These are phyloP conservation scores for Przewalskia tangutica DNA, from an alignment of 257 asterid genomes.

Conservation along the genomic window DNA sequence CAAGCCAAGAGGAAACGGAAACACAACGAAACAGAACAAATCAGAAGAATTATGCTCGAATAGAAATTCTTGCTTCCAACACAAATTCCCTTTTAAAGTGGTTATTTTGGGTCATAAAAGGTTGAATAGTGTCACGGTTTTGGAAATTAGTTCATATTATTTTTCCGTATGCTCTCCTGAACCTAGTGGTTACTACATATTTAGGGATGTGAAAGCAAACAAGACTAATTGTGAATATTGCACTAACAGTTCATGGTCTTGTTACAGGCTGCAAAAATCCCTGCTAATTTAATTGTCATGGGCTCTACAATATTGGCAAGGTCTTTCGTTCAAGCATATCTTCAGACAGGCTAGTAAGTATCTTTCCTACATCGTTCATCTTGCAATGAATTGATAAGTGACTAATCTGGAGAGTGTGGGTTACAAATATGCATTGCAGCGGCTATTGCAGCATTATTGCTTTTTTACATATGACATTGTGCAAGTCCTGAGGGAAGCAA, in stretches of 20 bases:
- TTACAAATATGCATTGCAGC: background rate
- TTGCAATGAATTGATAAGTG: background rate
- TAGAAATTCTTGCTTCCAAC: background rate
- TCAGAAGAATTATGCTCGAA: background rate
- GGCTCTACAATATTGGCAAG: conserved; percentile 51
- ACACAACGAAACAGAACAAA: background rate
- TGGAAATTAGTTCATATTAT: background rate
- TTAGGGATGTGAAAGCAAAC: background rate
- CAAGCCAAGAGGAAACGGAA: background rate
- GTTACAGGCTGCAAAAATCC: conserved; percentile 47
- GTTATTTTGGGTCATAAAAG: background rate
- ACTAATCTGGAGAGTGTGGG: background rate
- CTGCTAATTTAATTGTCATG: conserved; percentile 51
- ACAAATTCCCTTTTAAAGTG: background rate
- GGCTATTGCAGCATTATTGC: background rate
- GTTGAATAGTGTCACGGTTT: background rate
- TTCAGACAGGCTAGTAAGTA: conserved; percentile 57
- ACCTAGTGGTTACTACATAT: background rate
- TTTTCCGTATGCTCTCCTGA: background rate
- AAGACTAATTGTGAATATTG: background rate
- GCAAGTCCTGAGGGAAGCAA: background rate
- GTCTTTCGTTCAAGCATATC: conserved; percentile 62
- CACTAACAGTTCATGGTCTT: background rate
- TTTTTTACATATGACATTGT: background rate
- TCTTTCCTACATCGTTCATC: background rate